These are phyloP conservation scores for Pilobolus umbonatus DNA, from an alignment of 192 early-diverging fungal species.

Conservation along the genomic window DNA sequence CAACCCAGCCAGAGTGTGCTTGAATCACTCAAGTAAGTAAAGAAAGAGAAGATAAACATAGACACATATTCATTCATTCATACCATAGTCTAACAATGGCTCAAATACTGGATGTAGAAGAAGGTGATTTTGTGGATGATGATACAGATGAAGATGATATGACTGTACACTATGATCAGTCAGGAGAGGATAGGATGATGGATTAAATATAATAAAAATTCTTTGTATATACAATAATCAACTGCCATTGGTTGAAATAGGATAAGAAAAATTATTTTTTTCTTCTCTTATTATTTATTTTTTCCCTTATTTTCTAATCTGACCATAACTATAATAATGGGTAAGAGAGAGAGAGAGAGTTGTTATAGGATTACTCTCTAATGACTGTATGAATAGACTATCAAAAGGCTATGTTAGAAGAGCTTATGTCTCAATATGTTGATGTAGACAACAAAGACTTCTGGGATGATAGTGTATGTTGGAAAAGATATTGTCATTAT, in stretches of 20 bases:
- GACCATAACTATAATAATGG: not conserved
- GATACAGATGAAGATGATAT: constrained; percentile 16
- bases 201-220: not conserved
- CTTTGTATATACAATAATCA: not conserved
- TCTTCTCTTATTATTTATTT: not conserved
- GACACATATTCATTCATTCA: not conserved
- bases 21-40: no score
- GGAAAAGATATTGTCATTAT: not conserved
- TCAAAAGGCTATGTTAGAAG: constrained; percentile 37
- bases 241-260: no score
- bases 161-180: no score
- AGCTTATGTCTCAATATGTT: constrained; percentile 38
- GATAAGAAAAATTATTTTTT: no score
- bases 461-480: constrained; percentile 35
- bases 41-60: not conserved
- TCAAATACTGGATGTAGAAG: constrained; percentile 2
- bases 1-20: no score
- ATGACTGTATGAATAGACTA: constrained; percentile 13
- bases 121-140: constrained; percentile 9
- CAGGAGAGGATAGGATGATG: not conserved
- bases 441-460: constrained; percentile 38
- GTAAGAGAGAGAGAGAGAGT: not conserved
- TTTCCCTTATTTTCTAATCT: not conserved
- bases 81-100: constrained; percentile 3
- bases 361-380: not conserved